A percentile compares a stretch with the other conserved stretches of the same genome.
Conservation (phyloP, 176 grass and related monocot species). For the Panicum miliaceum region DNA sequence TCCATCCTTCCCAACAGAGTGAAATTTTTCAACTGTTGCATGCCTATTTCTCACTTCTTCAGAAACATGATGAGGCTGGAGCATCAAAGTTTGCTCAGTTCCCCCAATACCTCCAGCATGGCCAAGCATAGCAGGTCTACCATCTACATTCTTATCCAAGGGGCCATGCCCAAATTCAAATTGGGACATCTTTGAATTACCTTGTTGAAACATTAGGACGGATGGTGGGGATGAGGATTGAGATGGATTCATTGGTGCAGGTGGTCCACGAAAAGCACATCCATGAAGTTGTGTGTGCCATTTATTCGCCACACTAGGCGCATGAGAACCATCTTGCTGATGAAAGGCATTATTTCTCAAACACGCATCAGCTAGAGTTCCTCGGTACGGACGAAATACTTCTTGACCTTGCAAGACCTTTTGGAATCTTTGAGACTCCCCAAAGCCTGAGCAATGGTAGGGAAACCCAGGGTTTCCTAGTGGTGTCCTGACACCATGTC, state of each 20-base stretch:
- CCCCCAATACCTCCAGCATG: constrained; percentile 24
- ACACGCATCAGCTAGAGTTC: constrained; percentile 49
- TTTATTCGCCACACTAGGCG: constrained; percentile 37
- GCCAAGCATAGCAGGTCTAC: constrained; percentile 25
- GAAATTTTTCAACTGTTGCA: constrained; percentile 21
- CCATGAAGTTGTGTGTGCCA: constrained; percentile 51
- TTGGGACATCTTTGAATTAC: constrained; percentile 29
- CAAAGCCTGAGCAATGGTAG: constrained; percentile 81
- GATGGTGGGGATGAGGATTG: constrained; percentile 60
- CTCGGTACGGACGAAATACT: constrained; percentile 62
- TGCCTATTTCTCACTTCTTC: constrained; percentile 28
- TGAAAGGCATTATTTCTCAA: constrained; percentile 45
- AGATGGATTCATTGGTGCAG: constrained; percentile 32
- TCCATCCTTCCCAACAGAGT: constrained; percentile 31
- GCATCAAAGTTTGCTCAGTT: background rate
- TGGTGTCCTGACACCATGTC: constrained; percentile 54
- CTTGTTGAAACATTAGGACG: constrained; percentile 67
- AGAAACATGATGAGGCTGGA: constrained; percentile 29
- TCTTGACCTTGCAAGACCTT: constrained; percentile 99
- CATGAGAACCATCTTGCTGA: constrained; percentile 45
- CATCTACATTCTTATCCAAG: constrained; percentile 29
- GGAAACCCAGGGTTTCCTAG: constrained; percentile 52
- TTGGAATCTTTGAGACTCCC: constrained; percentile 87
- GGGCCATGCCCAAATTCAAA: constrained; percentile 41
- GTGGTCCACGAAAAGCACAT: constrained; percentile 29